Evolutionary conservation across 225 moss, liverwort and hornwort genomes (phyloP).

Genomic region (Ulota crispa): DNA sequence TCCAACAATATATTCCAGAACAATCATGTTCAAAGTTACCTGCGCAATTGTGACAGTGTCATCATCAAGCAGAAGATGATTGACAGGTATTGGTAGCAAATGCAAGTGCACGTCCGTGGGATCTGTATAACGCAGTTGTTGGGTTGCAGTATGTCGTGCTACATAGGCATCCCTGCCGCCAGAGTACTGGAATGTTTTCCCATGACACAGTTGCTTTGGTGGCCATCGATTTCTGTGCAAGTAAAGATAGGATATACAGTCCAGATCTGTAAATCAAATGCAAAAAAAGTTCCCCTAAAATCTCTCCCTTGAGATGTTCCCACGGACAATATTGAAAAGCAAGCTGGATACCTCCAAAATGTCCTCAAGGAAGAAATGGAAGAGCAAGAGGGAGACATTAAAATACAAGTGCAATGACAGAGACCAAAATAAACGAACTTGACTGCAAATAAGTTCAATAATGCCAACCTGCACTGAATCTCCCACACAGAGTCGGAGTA

Average conservation of each 20-base stretch:
- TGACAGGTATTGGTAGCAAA: slow-evolving; percentile 60
- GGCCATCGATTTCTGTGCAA: slow-evolving; percentile 61
- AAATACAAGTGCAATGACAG: background rate
- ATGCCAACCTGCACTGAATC: slow-evolving; percentile 60
- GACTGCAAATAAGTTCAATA: slow-evolving; percentile 10
- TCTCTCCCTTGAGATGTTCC: background rate
- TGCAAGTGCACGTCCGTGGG: slow-evolving; percentile 66
- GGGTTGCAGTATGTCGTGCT: slow-evolving; percentile 55
- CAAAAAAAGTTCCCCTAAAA: background rate
- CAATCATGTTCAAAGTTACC: slow-evolving; percentile 29
- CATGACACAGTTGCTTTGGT: slow-evolving; percentile 50
- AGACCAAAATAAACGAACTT: background rate
- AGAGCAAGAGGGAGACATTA: background rate
- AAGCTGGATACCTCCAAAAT: background rate
- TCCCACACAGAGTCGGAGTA: slow-evolving; percentile 68
- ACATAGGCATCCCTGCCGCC: slow-evolving; percentile 72
- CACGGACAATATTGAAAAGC: slow-evolving; percentile 5
- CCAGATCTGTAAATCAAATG: slow-evolving; percentile 10
- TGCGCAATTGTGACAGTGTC: slow-evolving; percentile 61
- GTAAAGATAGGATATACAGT: slow-evolving; percentile 3
- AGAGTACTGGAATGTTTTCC: slow-evolving; percentile 49
- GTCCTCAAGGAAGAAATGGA: slow-evolving; percentile 1
- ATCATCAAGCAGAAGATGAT: slow-evolving; percentile 63
- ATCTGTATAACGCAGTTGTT: slow-evolving; percentile 68
- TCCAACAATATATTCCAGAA: background rate